Evolutionary conservation across 805 yeast genomes (phyloP).

Genomic region (Saccharomyces mikatae): DNA sequence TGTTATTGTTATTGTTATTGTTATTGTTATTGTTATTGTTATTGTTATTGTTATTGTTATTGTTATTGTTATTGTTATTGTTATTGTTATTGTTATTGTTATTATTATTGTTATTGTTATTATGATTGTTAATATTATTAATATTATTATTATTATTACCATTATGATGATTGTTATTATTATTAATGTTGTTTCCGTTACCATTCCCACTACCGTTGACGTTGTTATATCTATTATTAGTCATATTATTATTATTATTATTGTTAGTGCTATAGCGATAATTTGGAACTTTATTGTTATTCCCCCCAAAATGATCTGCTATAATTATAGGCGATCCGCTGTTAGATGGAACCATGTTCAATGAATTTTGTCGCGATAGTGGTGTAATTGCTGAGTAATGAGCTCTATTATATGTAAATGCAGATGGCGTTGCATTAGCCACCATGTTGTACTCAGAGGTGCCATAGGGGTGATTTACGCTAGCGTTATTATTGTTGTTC

Average conservation of each 20-base stretch:
- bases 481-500: conserved; percentile 11
- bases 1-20: conserved; percentile 5
- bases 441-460: background rate
- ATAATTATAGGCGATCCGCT: background rate
- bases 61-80: conserved; percentile 8
- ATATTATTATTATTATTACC: conserved; percentile 4
- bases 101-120: conserved; percentile 4
- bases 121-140: background rate
- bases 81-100: conserved; percentile 3
- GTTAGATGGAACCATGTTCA: background rate
- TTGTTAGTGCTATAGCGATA: background rate
- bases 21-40: conserved; percentile 6
- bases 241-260: background rate
- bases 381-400: conserved; percentile 3
- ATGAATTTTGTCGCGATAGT: conserved; percentile 2
- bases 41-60: conserved; percentile 8
- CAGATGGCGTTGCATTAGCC: background rate
- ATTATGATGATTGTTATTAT: conserved; percentile 5
- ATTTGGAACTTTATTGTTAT: background rate
- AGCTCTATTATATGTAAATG: background rate
- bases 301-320: background rate
- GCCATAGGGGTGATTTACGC: conserved; percentile 9
- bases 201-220: conserved; percentile 5
- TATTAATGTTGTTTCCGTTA: conserved; percentile 5
- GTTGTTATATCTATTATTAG: background rate